phyloP scores from a whole-genome alignment of 164 flowering plant species.

The Berberis vulgaris region DNA sequence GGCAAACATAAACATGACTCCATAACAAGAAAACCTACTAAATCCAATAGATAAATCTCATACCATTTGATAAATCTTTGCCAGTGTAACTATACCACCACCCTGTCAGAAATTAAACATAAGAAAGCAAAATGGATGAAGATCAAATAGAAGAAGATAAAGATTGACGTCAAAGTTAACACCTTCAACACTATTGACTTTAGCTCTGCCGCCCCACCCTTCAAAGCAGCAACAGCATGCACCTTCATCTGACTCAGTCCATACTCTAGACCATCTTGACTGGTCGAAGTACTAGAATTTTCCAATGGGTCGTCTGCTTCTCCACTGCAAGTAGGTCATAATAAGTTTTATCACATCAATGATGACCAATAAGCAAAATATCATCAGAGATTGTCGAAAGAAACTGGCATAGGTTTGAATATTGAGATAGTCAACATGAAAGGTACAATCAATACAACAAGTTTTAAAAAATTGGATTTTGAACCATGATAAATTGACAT shows the following conservation, averaged over 20 bases:
- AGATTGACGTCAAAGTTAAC: constrained; percentile 1
- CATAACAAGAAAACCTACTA: constrained; percentile 1
- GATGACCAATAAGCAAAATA: background rate
- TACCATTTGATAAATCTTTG: constrained; percentile 62
- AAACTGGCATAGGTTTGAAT: no score
- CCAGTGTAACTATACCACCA: constrained; percentile 60
- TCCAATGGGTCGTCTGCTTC: constrained; percentile 28
- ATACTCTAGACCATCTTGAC: constrained; percentile 30
- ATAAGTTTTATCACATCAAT: constrained; percentile 4
- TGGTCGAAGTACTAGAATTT: constrained; percentile 15
- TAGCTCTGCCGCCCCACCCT: constrained; percentile 47
- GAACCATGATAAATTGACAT: no score
- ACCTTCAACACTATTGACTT: constrained; percentile 62
- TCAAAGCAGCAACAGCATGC: constrained; percentile 41
- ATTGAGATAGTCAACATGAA: no score
- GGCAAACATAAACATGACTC: constrained; percentile 5
- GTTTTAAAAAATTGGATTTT: no score
- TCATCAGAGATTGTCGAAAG: no score
- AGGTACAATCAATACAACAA: no score
- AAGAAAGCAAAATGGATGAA: constrained; percentile 1
- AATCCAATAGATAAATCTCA: constrained; percentile 12
- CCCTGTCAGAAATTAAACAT: constrained; percentile 35
- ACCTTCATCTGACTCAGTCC: constrained; percentile 61
- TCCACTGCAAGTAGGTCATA: constrained; percentile 28
- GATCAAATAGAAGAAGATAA: background rate